Base-by-base conservation (phyloP, 768 basidiomycete genomes). In the Mycena rebaudengoi region DNA sequence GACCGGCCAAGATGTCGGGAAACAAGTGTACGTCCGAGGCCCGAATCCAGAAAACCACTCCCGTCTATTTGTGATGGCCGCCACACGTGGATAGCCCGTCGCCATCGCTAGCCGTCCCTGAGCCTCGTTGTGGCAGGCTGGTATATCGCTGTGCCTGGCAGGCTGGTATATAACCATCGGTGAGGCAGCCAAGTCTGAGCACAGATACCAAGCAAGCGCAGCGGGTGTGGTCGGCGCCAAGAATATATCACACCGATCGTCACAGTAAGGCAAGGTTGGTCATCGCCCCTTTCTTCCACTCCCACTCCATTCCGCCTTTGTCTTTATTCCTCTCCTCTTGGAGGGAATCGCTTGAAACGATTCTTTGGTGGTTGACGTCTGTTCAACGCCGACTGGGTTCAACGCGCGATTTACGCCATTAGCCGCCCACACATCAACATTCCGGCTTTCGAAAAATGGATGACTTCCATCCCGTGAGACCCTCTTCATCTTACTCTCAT, bases 381-480 rank as follows among this genome's bases (percentile, higher is more conserved):
- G 33, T 20, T 29, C 41, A n/a, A 5, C 40, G 37, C 21, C 45
- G 25, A 29, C n/a, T n/a, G n/a, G n/a, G 49, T 56, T 51, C 54
- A 52, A 60, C 28, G 64, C 51, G 65, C 46, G 53, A 62, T 61
- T 62, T 62, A 57, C 43, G 65, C 65, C 53, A 60, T 55, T 60
- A 35, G 63, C 41, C 33, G 32, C 32, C 46, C 21, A 12, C 35
- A 2, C 26, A 16, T 20, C 50, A n/a, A n/a, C 26, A 46, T 28
- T 29, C 13, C 32, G 50, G 35, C 11, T 46, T 18, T 3, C n/a
- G 16, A 29, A 7, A n/a, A 32, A 62, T 62, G 60, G 21, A 23
- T 4, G 46, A 53, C 26, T 67, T 64, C 59, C 29, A 64, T 41
- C 66, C 66, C 62, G 66, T 67, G 66, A 20, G 66, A 64, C 26